Percentiles rank a stretch among this genome's conserved stretches.
These are phyloP conservation scores for Cordyceps cicadae DNA, from an alignment of 2,329 filamentous ascomycete species.

Conservation along the genomic window DNA sequence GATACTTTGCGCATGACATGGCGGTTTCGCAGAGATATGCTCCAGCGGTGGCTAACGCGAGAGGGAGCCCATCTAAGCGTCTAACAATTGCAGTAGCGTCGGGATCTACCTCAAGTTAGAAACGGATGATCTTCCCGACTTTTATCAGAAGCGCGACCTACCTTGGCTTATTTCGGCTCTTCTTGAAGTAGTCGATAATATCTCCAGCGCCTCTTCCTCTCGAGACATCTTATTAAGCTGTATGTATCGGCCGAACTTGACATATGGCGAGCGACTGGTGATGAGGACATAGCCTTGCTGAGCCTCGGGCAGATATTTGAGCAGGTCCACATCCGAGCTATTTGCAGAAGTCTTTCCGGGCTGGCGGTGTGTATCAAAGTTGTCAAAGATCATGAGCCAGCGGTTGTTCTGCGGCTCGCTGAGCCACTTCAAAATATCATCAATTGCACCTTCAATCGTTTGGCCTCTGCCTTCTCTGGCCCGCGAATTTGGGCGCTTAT, in stretches of 20 bases:
- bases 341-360: not conserved
- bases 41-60: slow-evolving; percentile 38
- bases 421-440: not conserved
- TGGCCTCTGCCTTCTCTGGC: not conserved
- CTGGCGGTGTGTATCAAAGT: not conserved
- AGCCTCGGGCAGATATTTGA: not conserved
- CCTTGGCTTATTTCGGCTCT: not conserved
- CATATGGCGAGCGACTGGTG: not conserved
- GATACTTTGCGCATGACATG: slow-evolving; percentile 30
- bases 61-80: slow-evolving; percentile 35
- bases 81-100: not conserved
- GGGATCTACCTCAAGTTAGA: not conserved
- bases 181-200: not conserved
- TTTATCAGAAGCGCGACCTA: not conserved
- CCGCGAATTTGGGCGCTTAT: not conserved
- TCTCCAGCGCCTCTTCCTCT: not conserved
- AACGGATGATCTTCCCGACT: not conserved
- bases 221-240: not conserved
- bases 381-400: not conserved
- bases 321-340: not conserved
- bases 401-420: not conserved
- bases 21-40: slow-evolving; percentile 32
- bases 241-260: not conserved
- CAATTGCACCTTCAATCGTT: not conserved
- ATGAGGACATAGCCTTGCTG: not conserved